A percentile compares a stretch with the other conserved stretches of the same genome.
Conservation (phyloP, 805 yeast genomes). For the Yueomyces sinensis region DNA sequence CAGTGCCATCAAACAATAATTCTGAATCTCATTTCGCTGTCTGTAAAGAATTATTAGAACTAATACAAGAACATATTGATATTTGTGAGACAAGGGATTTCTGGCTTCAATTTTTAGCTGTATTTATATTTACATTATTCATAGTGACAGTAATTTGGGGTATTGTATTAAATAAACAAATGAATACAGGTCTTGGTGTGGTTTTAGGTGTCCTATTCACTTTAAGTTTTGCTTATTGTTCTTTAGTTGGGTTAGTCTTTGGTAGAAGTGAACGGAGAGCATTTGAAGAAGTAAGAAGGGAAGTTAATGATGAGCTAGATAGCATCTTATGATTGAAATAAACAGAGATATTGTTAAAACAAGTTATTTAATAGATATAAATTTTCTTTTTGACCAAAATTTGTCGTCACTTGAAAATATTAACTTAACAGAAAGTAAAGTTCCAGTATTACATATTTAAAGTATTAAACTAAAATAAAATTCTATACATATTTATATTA, state of each 20-base stretch:
- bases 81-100: neutral
- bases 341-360: too few species aligned
- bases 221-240: neutral
- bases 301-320: constrained; percentile 38
- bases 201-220: neutral
- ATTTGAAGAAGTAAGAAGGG: constrained; percentile 57
- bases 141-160: neutral
- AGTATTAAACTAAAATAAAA: too few species aligned
- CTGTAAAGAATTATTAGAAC: constrained; percentile 1
- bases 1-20: neutral
- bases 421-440: too few species aligned
- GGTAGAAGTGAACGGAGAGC: constrained; percentile 75
- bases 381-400: too few species aligned
- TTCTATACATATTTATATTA: too few species aligned
- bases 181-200: neutral
- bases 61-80: neutral
- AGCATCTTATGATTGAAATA: too few species aligned
- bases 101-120: neutral
- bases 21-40: neutral
- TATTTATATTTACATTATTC: neutral
- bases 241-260: constrained; percentile 34
- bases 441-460: too few species aligned
- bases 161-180: too few species aligned
- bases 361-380: too few species aligned
- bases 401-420: too few species aligned